phyloP scores from a whole-genome alignment of 768 basidiomycete species.

The Rossbeevera mucosa region DNA sequence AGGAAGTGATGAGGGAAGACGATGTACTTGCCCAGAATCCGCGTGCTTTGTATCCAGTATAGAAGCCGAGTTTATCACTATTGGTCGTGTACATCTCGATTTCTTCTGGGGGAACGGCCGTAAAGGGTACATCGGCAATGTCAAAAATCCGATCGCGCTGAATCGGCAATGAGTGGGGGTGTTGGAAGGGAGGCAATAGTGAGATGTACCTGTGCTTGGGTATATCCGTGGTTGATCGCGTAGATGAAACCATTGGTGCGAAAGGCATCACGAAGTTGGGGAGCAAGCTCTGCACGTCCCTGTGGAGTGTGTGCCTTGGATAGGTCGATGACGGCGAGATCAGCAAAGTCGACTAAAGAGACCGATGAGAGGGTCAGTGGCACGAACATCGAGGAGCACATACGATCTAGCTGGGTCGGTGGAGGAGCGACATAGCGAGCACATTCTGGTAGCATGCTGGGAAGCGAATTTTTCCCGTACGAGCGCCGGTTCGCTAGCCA shows the following conservation, averaged over 20 bases:
- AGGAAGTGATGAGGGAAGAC: background rate
- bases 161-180: conserved; percentile 21
- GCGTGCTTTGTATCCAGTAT: conserved; percentile 47
- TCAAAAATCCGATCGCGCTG: conserved; percentile 46
- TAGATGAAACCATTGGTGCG: conserved; percentile 38
- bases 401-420: conserved; percentile 32
- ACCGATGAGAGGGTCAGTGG: conserved; percentile 16
- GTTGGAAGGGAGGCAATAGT: background rate
- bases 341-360: conserved; percentile 43
- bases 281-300: conserved; percentile 38
- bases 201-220: conserved; percentile 33
- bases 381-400: conserved; percentile 5
- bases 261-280: conserved; percentile 45
- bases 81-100: conserved; percentile 36
- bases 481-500: background rate
- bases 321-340: conserved; percentile 50
- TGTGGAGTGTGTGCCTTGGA: conserved; percentile 38
- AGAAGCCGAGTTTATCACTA: conserved; percentile 40
- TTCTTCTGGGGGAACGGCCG: conserved; percentile 38
- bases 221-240: conserved; percentile 36
- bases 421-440: conserved; percentile 34
- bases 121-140: conserved; percentile 44
- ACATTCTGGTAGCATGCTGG: conserved; percentile 32
- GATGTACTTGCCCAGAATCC: conserved; percentile 41
- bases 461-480: no score